phyloP scores from a whole-genome alignment of 2,329 filamentous ascomycete species.

The Blumeriella jaapii region DNA sequence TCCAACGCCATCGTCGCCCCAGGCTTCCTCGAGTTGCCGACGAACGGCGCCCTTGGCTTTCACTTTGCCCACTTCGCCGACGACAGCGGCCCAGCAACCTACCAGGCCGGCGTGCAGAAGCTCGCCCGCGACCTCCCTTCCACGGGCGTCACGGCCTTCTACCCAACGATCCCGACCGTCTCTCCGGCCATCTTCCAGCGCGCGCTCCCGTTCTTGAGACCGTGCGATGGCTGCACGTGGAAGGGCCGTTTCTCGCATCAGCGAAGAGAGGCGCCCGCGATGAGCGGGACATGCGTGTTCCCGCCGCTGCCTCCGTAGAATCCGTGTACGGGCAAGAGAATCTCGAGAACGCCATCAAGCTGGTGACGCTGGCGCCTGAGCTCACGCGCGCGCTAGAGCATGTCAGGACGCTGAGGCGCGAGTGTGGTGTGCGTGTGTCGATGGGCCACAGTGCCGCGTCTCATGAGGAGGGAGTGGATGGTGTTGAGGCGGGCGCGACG shows the following conservation, averaged over 20 bases:
- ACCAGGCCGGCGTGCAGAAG: conserved; percentile 33
- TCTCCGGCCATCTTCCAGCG: conserved; percentile 31
- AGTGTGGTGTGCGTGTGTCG: conserved; percentile 21
- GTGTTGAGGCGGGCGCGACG: conserved; percentile 36
- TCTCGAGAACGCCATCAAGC: conserved; percentile 32
- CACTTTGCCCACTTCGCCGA: conserved; percentile 44
- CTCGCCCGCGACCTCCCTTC: conserved; percentile 37
- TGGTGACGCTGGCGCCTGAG: conserved; percentile 43
- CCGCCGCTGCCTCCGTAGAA: conserved; percentile 15
- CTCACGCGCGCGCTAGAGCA: conserved; percentile 31
- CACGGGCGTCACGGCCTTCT: conserved; percentile 42
- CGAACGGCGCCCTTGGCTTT: conserved; percentile 36
- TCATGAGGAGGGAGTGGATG: conserved; percentile 34
- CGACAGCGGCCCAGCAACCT: conserved; percentile 30
- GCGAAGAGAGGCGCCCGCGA: conserved; percentile 41
- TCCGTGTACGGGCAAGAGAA: conserved; percentile 35
- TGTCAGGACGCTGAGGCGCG: conserved; percentile 31
- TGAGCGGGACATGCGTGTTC: conserved; percentile 21
- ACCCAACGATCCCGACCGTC: conserved; percentile 41
- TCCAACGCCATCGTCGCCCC: conserved; percentile 39
- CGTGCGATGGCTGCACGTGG: conserved; percentile 38
- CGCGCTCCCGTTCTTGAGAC: conserved; percentile 35
- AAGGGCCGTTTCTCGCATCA: conserved; percentile 43
- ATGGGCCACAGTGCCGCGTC: conserved; percentile 37
- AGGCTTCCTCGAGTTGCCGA: conserved; percentile 44